Evolutionary conservation across 805 yeast species (phyloP).

Genomic region (Cyberlindnera suaveolens): DNA sequence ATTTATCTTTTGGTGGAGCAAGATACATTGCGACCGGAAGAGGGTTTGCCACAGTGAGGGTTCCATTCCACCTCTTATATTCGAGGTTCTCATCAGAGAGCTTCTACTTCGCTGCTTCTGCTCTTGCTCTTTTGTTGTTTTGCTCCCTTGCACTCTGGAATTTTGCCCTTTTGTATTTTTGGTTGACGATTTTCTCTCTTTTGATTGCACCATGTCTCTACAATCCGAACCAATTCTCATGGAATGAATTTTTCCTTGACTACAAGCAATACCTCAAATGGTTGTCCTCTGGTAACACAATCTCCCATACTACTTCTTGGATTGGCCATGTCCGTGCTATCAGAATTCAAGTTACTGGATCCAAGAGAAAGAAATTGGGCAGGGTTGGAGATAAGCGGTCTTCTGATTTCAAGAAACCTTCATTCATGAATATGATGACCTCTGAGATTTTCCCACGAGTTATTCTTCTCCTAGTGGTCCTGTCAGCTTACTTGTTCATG

Average conservation of each 20-base stretch:
- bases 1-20: constrained; percentile 74
- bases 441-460: constrained; percentile 37
- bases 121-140: constrained; percentile 46
- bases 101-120: constrained; percentile 54
- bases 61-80: constrained; percentile 58
- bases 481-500: constrained; percentile 44
- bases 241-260: constrained; percentile 58
- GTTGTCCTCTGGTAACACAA: constrained; percentile 46
- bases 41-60: constrained; percentile 72
- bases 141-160: constrained; percentile 62
- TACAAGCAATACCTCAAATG: constrained; percentile 39
- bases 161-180: constrained; percentile 47
- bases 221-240: constrained; percentile 62
- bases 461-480: constrained; percentile 28
- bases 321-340: constrained; percentile 43
- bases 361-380: constrained; percentile 38
- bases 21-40: constrained; percentile 78
- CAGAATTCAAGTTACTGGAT: constrained; percentile 52
- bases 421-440: constrained; percentile 36
- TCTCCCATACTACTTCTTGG: constrained; percentile 31
- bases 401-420: constrained; percentile 44
- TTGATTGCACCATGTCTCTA: constrained; percentile 54
- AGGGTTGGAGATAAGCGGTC: constrained; percentile 33
- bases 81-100: constrained; percentile 66
- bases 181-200: constrained; percentile 53